Evolutionary conservation across 768 basidiomycete species (phyloP).

Genomic region (Rhodocollybia butyracea): DNA sequence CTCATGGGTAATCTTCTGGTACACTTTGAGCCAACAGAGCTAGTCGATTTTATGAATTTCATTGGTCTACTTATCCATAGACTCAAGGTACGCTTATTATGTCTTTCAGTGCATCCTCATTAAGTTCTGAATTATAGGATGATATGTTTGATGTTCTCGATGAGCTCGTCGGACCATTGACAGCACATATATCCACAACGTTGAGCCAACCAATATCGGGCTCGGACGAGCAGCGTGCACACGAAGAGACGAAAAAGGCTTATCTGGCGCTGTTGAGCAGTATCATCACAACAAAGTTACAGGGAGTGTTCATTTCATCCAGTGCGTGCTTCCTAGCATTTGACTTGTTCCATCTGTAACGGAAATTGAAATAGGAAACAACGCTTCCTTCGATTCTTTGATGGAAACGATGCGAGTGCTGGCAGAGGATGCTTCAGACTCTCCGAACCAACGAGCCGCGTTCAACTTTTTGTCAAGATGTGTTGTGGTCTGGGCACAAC

Average conservation of each 20-base stretch:
- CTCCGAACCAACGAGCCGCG: conserved; percentile 72
- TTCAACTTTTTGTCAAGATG: conserved; percentile 74
- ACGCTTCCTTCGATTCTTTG: conserved; percentile 63
- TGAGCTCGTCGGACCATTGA: conserved; percentile 84
- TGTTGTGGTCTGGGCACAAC: conserved; percentile 66
- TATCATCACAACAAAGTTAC: conserved; percentile 78
- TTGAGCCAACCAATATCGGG: conserved; percentile 80
- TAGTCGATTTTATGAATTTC: conserved; percentile 95
- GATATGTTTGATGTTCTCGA: conserved; percentile 89
- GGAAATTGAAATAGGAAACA: conserved; percentile 59
- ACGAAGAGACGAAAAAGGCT: conserved; percentile 81
- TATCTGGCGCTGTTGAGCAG: conserved; percentile 82
- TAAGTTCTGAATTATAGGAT: conserved; percentile 40
- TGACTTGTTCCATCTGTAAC: conserved; percentile 5
- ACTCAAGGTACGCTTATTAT: conserved; percentile 58
- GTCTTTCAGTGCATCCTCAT: not conserved
- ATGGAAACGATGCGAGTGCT: conserved; percentile 71
- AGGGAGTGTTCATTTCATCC: conserved; percentile 83
- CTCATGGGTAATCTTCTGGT: conserved; percentile 89
- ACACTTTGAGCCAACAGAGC: conserved; percentile 88
- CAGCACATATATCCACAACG: conserved; percentile 73
- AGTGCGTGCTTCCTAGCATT: conserved; percentile 45
- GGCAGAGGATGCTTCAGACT: conserved; percentile 75
- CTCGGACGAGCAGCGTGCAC: conserved; percentile 82
- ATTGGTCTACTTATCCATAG: conserved; percentile 88